phyloP scores from a whole-genome alignment of 2,329 filamentous ascomycete genomes.

The Apiospora rasikravindrae region DNA sequence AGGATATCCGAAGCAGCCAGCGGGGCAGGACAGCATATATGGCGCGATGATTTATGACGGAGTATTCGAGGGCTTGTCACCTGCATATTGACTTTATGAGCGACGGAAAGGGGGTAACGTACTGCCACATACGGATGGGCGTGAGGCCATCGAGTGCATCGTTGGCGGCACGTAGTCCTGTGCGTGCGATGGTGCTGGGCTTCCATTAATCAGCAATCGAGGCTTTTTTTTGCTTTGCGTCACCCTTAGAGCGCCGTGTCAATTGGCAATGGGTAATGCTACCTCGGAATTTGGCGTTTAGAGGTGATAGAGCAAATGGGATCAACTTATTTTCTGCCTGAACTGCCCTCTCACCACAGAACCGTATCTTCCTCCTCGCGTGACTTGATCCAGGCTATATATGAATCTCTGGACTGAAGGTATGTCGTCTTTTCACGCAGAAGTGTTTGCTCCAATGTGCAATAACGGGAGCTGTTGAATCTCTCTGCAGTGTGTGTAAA shows the following conservation, averaged over 20 bases:
- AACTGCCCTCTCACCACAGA: background rate
- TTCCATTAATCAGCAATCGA: constrained; percentile 20
- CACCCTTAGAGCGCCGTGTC: constrained; percentile 23
- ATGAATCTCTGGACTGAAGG: background rate
- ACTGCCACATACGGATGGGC: constrained; percentile 21
- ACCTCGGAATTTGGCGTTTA: constrained; percentile 38
- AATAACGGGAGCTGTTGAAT: background rate
- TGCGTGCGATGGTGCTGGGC: constrained; percentile 3
- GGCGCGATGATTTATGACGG: constrained; percentile 35
- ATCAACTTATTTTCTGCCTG: constrained; percentile 14
- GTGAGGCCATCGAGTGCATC: background rate
- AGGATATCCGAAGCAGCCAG: constrained; percentile 21
- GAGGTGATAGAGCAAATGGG: constrained; percentile 37
- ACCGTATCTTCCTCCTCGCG: background rate
- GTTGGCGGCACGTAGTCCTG: background rate
- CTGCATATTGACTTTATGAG: constrained; percentile 30
- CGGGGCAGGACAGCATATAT: constrained; percentile 33
- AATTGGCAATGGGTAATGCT: constrained; percentile 3
- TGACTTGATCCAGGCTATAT: background rate
- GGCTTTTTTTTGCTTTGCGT: constrained; percentile 16
- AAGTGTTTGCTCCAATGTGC: background rate
- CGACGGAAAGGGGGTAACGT: constrained; percentile 23
- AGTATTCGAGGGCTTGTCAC: constrained; percentile 25
- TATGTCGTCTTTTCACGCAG: background rate
- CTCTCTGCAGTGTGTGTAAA: background rate